Percentiles rank a stretch among this genome's conserved stretches.
Evolutionary conservation across 208 protist species (phyloP).

Genomic region (Leptomonas seymouri): DNA sequence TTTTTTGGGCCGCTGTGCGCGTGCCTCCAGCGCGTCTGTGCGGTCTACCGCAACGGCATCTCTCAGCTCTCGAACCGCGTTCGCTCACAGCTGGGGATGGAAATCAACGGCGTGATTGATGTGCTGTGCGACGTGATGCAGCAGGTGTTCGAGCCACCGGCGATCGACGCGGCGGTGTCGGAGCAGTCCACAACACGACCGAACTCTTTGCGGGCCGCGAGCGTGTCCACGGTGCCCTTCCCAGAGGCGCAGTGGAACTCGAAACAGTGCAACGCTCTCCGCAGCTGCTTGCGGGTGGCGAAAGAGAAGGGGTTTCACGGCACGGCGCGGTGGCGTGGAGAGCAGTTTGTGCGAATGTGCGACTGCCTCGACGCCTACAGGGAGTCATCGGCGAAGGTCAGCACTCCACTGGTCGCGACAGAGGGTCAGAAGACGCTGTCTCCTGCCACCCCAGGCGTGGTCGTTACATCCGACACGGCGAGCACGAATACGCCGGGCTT

Average conservation of each 20-base stretch:
- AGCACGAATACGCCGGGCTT: too few relatives aligned
- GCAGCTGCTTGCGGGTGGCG: conserved; percentile 26
- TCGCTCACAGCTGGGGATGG: conserved; percentile 31
- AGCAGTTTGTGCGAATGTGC: conserved; percentile 23
- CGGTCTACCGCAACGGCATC: conserved; percentile 24
- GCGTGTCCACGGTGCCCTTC: not conserved
- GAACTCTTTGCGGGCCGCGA: not conserved
- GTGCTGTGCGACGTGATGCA: conserved; percentile 39
- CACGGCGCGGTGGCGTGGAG: conserved; percentile 43
- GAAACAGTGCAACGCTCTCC: conserved; percentile 1
- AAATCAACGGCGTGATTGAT: conserved; percentile 46
- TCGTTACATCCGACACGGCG: not conserved
- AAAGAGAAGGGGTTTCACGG: conserved; percentile 36
- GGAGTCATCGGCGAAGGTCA: not conserved
- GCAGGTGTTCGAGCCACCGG: conserved; percentile 13
- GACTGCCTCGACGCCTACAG: conserved; percentile 8
- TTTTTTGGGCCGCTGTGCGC: conserved; percentile 39
- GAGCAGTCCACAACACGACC: not conserved
- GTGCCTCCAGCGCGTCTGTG: conserved; percentile 35
- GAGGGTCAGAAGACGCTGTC: not conserved
- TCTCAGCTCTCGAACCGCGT: conserved; percentile 37
- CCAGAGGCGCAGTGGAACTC: conserved; percentile 15
- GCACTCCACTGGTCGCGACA: too few relatives aligned
- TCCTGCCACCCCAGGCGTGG: not conserved
- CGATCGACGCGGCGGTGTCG: not conserved